A percentile compares a stretch with the other conserved stretches of the same genome.
Evolutionary conservation across 208 protist species (phyloP).

Genomic region (Trypanosoma vivax): DNA sequence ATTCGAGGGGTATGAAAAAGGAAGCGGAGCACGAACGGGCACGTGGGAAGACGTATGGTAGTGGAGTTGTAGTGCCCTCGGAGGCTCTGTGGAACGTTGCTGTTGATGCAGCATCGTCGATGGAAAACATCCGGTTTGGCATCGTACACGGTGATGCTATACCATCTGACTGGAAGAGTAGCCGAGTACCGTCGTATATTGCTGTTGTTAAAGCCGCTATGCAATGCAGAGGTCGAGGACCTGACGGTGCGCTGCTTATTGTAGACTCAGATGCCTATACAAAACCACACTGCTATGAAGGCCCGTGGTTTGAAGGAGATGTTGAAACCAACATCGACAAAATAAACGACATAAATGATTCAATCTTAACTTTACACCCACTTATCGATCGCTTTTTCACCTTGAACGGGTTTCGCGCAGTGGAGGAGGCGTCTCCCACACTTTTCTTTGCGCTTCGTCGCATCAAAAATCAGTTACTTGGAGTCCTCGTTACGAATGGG

Average conservation of each 20-base stretch:
- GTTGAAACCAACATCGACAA: constrained; percentile 1
- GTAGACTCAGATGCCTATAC: constrained; percentile 52
- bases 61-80: constrained; percentile 17
- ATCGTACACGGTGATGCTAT: constrained; percentile 51
- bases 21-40: neutral
- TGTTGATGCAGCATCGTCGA: constrained; percentile 44
- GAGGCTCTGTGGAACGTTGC: constrained; percentile 45
- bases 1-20: neutral
- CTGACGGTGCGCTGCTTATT: constrained; percentile 59
- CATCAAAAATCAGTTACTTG: constrained; percentile 53
- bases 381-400: constrained; percentile 41
- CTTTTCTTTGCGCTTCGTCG: constrained; percentile 39
- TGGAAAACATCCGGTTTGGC: constrained; percentile 68
- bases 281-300: constrained; percentile 57
- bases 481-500: constrained; percentile 51
- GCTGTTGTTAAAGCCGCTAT: constrained; percentile 35
- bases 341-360: neutral
- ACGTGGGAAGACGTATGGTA: constrained; percentile 1
- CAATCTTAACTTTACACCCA: constrained; percentile 14
- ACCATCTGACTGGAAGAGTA: constrained; percentile 22
- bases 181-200: constrained; percentile 25
- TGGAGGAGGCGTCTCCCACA: constrained; percentile 48
- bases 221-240: constrained; percentile 43
- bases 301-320: constrained; percentile 43
- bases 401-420: constrained; percentile 57